A percentile compares a stretch with the other conserved stretches of the same genome.
These are phyloP conservation scores for Thermochaetoides thermophila DNA, from an alignment of 495 filamentous ascomycete species.

Conservation along the genomic window DNA sequence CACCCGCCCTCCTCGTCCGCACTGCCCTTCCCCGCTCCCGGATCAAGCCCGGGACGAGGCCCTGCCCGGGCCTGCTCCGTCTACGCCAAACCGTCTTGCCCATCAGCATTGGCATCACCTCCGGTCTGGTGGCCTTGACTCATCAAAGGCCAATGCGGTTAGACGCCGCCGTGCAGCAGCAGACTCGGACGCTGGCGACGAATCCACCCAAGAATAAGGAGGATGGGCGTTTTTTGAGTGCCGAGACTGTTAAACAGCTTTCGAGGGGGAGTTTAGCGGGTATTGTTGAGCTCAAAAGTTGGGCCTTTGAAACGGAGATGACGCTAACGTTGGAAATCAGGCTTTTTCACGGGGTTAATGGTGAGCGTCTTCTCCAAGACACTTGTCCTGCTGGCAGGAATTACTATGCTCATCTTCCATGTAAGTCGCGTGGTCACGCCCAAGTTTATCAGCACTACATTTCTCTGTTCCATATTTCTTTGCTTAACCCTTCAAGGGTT, in stretches of 20 bases:
- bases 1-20: slow-evolving; percentile 1
- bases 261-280: slow-evolving; percentile 55
- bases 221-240: slow-evolving; percentile 29
- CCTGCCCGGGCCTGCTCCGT: background rate
- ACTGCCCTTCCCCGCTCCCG: slow-evolving; percentile 3
- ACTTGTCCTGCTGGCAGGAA: slow-evolving; percentile 55
- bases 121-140: slow-evolving; percentile 8
- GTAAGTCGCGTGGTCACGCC: slow-evolving; percentile 28
- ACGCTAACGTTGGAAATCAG: too few species aligned
- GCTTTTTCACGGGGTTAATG: slow-evolving; percentile 53
- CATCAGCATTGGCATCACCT: slow-evolving; percentile 14
- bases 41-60: slow-evolving; percentile 1
- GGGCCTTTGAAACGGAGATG: too few species aligned
- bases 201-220: slow-evolving; percentile 12
- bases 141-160: slow-evolving; percentile 18
- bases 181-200: background rate
- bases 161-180: slow-evolving; percentile 10
- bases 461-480: too few species aligned
- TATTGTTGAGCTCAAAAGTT: too few species aligned
- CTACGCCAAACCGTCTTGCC: slow-evolving; percentile 10
- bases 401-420: slow-evolving; percentile 56
- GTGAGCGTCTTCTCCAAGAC: slow-evolving; percentile 62
- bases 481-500: too few species aligned
- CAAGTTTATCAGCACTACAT: too few species aligned
- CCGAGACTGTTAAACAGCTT: slow-evolving; percentile 47